phyloP scores from a whole-genome alignment of 1,284 basidiomycete genomes.

The Leccinum cinnamomeum region DNA sequence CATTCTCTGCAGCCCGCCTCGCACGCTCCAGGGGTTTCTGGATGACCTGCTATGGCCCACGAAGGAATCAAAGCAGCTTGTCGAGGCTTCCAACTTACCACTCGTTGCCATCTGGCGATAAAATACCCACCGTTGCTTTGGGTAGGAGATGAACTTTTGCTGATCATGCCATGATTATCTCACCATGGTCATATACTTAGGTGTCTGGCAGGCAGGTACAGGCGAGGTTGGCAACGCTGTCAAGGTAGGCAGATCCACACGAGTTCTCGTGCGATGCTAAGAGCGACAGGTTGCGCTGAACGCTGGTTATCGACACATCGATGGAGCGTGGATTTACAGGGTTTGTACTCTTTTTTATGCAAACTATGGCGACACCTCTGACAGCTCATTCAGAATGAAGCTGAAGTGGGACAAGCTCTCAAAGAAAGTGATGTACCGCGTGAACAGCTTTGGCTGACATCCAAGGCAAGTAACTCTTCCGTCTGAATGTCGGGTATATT shows the following conservation, averaged over 20 bases:
- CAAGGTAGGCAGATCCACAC: slow-evolving; percentile 37
- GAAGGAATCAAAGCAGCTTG: slow-evolving; percentile 25
- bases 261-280: slow-evolving; percentile 3
- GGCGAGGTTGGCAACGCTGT: slow-evolving; percentile 61
- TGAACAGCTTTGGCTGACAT: slow-evolving; percentile 67
- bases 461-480: slow-evolving; percentile 38
- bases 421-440: slow-evolving; percentile 56
- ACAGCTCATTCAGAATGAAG: slow-evolving; percentile 58
- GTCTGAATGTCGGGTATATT: neutral
- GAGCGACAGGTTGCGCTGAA: slow-evolving; percentile 48
- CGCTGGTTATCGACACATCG: slow-evolving; percentile 72
- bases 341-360: slow-evolving; percentile 32
- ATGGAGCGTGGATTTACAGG: slow-evolving; percentile 70
- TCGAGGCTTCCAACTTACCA: slow-evolving; percentile 47
- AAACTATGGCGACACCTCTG: slow-evolving; percentile 3
- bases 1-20: slow-evolving; percentile 15
- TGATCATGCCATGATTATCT: slow-evolving; percentile 2
- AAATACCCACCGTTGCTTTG: slow-evolving; percentile 61
- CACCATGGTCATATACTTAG: slow-evolving; percentile 32
- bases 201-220: slow-evolving; percentile 59
- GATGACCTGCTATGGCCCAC: slow-evolving; percentile 25
- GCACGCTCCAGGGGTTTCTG: slow-evolving; percentile 25
- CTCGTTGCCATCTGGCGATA: slow-evolving; percentile 58
- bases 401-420: slow-evolving; percentile 73
- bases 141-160: slow-evolving; percentile 36